Base-by-base conservation (phyloP, 345 rosid genomes). In the Diplotaxis tenuifolia region DNA sequence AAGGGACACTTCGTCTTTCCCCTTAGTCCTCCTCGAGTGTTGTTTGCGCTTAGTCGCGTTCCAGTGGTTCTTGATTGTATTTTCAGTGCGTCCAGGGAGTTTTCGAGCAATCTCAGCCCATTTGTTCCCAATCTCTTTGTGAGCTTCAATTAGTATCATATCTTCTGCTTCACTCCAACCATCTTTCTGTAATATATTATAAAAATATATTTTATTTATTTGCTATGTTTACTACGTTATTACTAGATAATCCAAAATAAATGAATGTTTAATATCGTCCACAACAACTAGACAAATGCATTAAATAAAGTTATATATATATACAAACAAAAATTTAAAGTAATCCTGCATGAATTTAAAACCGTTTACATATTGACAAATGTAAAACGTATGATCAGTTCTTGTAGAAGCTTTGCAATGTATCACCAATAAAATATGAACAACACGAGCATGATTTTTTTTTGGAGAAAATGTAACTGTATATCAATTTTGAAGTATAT, bases 31-130 rank as follows among this genome's bases (percentile, higher is more conserved):
- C 73, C 74, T 84, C 3, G 85, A 80, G 4, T 52, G 52, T 40
- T 82, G 87, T 56, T 84, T 62, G 34, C 89, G 73, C 65, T 84
- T 86, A 6, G 89, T 82, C 5, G 87, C 89, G 3, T 86, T 86
- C 75, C 80, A 86, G 5, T 84, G 89, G 45, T 86, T 86, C 22
- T 86, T 86, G n/a, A 82, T 86, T 0, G 86, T 85, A 42, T 90
- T 90, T 49, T 90, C 96, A 0, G 86, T 82, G 7, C 93, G 82
- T 3, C 91, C 93, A 0, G 84, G 87, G 22, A 90, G 79, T 40
- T 72, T 76, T 18, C 79, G 73, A 1, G 96, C 89, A 6, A 88
- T 90, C 79, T 87, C 93, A 1, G 89, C 91, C 96, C 96, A 90
- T 50, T 40, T 75, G 68, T 90, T 90, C 4, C 96, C 96, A 3